Conservation (phyloP, 2,329 filamentous ascomycete genomes). For the Colletotrichum sp. region DNA sequence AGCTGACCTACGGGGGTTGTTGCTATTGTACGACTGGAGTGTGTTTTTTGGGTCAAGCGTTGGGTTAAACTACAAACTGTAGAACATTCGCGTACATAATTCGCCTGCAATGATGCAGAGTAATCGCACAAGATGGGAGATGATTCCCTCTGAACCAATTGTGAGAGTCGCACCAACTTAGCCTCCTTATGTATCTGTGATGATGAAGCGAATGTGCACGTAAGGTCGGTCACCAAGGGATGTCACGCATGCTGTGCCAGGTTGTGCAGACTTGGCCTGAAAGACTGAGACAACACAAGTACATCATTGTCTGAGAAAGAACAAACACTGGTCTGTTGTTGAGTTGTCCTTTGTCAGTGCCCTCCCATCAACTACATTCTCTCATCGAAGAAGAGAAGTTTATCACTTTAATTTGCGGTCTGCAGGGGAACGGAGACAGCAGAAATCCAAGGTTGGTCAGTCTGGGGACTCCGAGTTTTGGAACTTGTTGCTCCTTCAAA, state of each 20-base stretch:
- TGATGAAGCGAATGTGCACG: background rate
- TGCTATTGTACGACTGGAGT: background rate
- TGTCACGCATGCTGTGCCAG: background rate
- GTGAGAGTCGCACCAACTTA: background rate
- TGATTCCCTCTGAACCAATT: background rate
- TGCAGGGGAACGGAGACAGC: background rate
- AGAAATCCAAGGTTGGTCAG: background rate
- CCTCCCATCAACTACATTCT: background rate
- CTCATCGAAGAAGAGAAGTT: background rate
- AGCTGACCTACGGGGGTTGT: background rate
- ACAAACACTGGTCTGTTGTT: background rate
- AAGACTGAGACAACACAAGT: background rate
- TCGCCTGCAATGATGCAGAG: background rate
- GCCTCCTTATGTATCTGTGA: background rate
- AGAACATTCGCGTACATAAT: slow-evolving; percentile 8
- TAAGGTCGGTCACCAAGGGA: background rate
- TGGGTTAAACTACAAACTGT: background rate
- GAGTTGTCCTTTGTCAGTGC: background rate
- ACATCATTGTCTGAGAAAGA: background rate
- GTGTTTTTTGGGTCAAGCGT: background rate
- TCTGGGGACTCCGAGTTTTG: background rate
- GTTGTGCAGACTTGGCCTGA: background rate
- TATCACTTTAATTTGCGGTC: background rate
- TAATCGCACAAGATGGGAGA: background rate
- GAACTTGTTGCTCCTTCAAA: background rate